phyloP scores from a whole-genome alignment of 2,329 filamentous ascomycete genomes.

The Orbilia oligospora region DNA sequence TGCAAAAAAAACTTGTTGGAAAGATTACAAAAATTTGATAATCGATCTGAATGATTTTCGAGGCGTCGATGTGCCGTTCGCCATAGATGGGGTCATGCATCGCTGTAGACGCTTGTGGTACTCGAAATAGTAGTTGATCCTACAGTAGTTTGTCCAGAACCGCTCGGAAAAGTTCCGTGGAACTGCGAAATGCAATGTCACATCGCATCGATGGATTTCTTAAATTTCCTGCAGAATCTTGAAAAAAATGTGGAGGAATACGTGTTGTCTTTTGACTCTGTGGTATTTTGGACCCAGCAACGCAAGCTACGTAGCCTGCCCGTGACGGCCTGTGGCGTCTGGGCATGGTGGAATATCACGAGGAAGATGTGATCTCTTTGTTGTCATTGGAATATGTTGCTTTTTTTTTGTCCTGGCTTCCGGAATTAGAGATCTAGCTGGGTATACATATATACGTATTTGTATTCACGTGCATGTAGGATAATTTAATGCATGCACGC shows the following conservation, averaged over 20 bases:
- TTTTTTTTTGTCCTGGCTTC: neutral
- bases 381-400: neutral
- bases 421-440: neutral
- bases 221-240: neutral
- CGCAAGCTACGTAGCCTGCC: neutral
- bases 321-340: conserved; percentile 5
- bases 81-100: conserved; percentile 24
- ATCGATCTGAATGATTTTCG: conserved; percentile 2
- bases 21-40: neutral
- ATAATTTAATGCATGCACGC: neutral
- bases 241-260: conserved; percentile 20
- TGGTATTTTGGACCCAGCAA: conserved; percentile 25
- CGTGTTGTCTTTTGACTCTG: neutral
- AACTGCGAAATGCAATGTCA: conserved; percentile 2
- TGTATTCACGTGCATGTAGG: neutral
- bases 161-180: conserved; percentile 25
- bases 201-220: neutral
- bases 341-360: neutral
- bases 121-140: conserved; percentile 17
- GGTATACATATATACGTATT: neutral
- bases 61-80: conserved; percentile 29
- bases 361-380: neutral
- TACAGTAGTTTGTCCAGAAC: conserved; percentile 18
- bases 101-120: conserved; percentile 19
- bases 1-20: neutral